Evolutionary conservation across 2,329 filamentous ascomycete species (phyloP), one percentile per base, ranked within the genome.

Genomic region (Cercospora brassicicola): DNA sequence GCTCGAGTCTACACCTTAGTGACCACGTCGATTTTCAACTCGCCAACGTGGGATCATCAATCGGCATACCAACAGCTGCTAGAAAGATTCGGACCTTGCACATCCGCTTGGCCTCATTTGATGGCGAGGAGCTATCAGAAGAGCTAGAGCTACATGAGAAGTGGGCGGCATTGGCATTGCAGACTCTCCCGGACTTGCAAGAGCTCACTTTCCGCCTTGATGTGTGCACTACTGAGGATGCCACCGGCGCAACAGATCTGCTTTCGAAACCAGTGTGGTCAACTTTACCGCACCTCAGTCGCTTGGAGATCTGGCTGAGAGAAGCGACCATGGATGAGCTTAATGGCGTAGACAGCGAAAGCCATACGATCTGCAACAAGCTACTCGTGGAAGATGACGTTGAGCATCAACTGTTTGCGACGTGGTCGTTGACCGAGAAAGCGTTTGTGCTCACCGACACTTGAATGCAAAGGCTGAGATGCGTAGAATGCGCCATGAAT

Each of bases 111-210:
- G 64, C 59, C 18, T 65, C 57, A 6, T 65, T 15, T 13, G 31
- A 31, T 23, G 28, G 31, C n/a, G 55, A 59, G 15, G 28, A 59
- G 28, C 55, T 59, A 23, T 36, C 31, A 31, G 28, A 62, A 28
- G 66, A 68, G 36, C 48, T 61, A 26, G 28, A 31, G 28, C 31
- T 59, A 36, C 55, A 36, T 30, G 28, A 59, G 28, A n/a, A 59
- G 30, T 59, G 55, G 55, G 28, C 36, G 55, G 31, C 15, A 23
- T 4, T 36, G 20, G 55, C 55, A 59, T 7, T 59, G 8, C 55
- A 36, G 28, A 36, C 31, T 23, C 18, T 59, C 11, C n/a, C 30
- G 30, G 55, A n/a, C 8, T n/a, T 59, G 31, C 28, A 23, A 59
- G 31, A 6, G 3, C 55, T 59, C 55, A 30, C 30, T 5, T 11